phyloP scores from a whole-genome alignment of 129 eudicot genomes.

The Kitagawia praeruptora region DNA sequence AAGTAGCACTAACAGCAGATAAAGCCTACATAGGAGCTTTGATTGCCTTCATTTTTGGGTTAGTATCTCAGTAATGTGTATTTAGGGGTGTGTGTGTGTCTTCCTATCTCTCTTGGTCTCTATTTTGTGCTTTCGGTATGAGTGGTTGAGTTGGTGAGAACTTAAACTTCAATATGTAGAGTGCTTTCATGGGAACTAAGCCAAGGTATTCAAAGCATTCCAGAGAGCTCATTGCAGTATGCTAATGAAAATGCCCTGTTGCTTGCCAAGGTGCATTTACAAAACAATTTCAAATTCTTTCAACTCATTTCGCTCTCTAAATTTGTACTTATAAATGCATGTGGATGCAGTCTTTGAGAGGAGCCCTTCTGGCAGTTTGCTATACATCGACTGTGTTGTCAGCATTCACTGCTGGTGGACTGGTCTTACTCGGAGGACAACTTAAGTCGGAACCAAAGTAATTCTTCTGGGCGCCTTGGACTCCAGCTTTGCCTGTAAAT shows the following conservation, averaged over 20 bases:
- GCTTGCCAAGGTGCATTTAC: conserved; percentile 60
- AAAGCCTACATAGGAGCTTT: conserved; percentile 74
- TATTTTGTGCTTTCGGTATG: not conserved
- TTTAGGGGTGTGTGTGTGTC: not conserved
- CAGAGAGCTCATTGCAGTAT: conserved; percentile 70
- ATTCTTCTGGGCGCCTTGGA: not conserved
- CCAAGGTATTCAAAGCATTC: conserved; percentile 72
- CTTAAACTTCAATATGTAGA: conserved; percentile 27
- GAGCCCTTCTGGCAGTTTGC: conserved; percentile 46
- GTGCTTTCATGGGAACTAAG: conserved; percentile 71
- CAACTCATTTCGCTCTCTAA: conserved; percentile 1
- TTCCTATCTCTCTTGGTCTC: not conserved
- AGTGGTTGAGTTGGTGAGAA: not conserved
- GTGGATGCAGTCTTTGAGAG: conserved; percentile 70
- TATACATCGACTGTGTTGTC: conserved; percentile 67
- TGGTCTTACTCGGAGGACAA: conserved; percentile 44
- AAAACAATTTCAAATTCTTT: not conserved
- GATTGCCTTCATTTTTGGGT: conserved; percentile 71
- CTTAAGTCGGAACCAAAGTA: conserved; percentile 54
- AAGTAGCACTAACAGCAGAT: conserved; percentile 69
- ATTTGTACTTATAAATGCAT: not conserved
- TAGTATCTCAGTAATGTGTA: conserved; percentile 8
- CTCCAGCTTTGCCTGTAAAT: conserved; percentile 14
- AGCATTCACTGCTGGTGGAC: conserved; percentile 50
- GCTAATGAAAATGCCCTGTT: conserved; percentile 78